Conservation (phyloP, 2,329 filamentous ascomycete genomes). For the Neonectria magnoliae region DNA sequence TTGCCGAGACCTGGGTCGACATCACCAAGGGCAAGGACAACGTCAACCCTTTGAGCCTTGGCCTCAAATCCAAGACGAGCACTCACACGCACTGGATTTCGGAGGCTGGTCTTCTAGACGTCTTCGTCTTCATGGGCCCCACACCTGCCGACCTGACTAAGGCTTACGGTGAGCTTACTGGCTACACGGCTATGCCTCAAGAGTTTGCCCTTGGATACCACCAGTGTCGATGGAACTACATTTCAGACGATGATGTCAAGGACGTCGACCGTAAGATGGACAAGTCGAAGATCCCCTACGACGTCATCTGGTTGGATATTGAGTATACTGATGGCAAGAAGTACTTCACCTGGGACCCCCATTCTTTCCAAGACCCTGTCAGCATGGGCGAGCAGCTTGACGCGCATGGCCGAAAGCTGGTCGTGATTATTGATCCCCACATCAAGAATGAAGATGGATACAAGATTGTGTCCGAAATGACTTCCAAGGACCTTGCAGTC, state of each 20-base stretch:
- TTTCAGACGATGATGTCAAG: conserved; percentile 95
- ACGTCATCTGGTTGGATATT: conserved; percentile 98
- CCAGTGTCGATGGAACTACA: conserved; percentile 99
- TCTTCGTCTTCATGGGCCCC: conserved; percentile 94
- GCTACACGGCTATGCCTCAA: conserved; percentile 89
- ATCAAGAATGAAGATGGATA: conserved; percentile 93
- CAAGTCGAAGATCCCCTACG: conserved; percentile 93
- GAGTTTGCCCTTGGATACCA: conserved; percentile 94
- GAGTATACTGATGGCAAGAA: conserved; percentile 98
- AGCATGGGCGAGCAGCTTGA: conserved; percentile 91
- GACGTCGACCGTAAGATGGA: conserved; percentile 97
- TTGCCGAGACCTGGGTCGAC: conserved; percentile 97
- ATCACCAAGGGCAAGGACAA: conserved; percentile 82
- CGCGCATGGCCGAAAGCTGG: conserved; percentile 85
- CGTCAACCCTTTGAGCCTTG: conserved; percentile 81
- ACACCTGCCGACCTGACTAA: conserved; percentile 84
- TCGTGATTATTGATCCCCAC: conserved; percentile 95
- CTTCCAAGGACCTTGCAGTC: conserved; percentile 83
- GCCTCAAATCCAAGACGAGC: conserved; percentile 72
- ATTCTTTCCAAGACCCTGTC: conserved; percentile 87
- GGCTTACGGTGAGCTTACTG: conserved; percentile 88
- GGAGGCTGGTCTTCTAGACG: conserved; percentile 86
- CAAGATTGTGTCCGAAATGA: conserved; percentile 80
- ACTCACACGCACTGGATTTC: conserved; percentile 98
- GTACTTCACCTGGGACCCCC: conserved; percentile 96